Percentiles rank a stretch among this genome's conserved stretches.
These are phyloP conservation scores for Didymella pinodella DNA, from an alignment of 2,329 filamentous ascomycete genomes.

Conservation along the genomic window DNA sequence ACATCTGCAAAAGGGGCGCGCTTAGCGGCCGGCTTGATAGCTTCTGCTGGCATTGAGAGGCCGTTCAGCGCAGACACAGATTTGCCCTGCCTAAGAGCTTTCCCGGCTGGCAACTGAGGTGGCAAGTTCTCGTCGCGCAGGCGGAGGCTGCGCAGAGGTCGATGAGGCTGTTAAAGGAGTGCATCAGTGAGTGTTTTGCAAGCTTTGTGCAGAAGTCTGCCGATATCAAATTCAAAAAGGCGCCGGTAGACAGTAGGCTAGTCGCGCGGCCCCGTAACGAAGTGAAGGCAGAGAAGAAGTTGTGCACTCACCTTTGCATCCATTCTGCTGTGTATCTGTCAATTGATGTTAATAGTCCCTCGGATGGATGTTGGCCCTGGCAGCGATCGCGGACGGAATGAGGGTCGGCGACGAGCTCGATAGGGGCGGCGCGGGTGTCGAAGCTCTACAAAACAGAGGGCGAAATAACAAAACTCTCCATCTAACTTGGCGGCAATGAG, in stretches of 20 bases:
- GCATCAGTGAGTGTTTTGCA: constrained; percentile 29
- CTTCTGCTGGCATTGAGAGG: constrained; percentile 59
- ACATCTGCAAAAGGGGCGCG: constrained; percentile 83
- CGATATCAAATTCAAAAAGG: constrained; percentile 2
- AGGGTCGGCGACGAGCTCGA: constrained; percentile 30
- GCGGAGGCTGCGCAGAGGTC: constrained; percentile 66
- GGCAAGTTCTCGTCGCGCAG: constrained; percentile 74
- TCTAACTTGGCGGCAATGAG: constrained; percentile 52
- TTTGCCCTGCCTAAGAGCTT: constrained; percentile 78
- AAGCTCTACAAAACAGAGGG: constrained; percentile 47
- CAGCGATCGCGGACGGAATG: constrained; percentile 23
- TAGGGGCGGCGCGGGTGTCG: constrained; percentile 40
- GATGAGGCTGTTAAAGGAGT: constrained; percentile 67
- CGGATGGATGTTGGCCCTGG: constrained; percentile 8
- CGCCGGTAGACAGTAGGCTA: constrained; percentile 8
- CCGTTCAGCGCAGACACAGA: constrained; percentile 71
- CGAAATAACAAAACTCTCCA: constrained; percentile 52
- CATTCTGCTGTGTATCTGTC: constrained; percentile 45
- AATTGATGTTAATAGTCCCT: constrained; percentile 29
- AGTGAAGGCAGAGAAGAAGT: constrained; percentile 10
- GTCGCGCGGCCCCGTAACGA: constrained; percentile 4
- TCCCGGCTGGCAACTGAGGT: constrained; percentile 52
- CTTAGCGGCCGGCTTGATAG: constrained; percentile 72
- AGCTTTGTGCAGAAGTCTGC: not conserved
- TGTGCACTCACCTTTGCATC: constrained; percentile 54